These are phyloP conservation scores for Fusarium sp. DNA, from an alignment of 2,329 filamentous ascomycete species.

Conservation along the genomic window DNA sequence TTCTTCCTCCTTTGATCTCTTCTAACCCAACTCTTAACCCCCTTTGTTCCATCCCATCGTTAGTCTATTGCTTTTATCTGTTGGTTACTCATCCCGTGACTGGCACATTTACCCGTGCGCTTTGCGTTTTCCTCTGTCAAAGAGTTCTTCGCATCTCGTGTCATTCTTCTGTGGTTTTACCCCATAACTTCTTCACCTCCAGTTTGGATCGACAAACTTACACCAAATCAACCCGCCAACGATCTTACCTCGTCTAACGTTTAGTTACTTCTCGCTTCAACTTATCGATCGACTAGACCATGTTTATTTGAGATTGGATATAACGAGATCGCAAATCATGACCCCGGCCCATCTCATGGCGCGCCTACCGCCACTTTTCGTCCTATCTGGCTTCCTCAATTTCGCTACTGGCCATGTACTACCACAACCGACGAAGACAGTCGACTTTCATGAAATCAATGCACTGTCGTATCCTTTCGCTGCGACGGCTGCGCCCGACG, in stretches of 20 bases:
- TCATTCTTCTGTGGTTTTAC: slow-evolving; percentile 10
- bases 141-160: slow-evolving; percentile 18
- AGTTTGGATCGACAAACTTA: slow-evolving; percentile 14
- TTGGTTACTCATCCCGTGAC: slow-evolving; percentile 18
- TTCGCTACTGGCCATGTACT: slow-evolving; percentile 56
- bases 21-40: slow-evolving; percentile 10
- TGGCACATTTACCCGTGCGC: slow-evolving; percentile 16
- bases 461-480: slow-evolving; percentile 58
- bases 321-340: slow-evolving; percentile 42
- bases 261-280: background rate
- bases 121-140: slow-evolving; percentile 5
- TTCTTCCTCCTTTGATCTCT: slow-evolving; percentile 33
- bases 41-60: slow-evolving; percentile 29
- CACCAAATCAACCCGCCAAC: slow-evolving; percentile 10
- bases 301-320: slow-evolving; percentile 46
- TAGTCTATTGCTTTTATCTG: background rate
- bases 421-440: slow-evolving; percentile 57
- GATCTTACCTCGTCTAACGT: slow-evolving; percentile 5
- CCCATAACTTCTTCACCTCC: background rate
- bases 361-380: slow-evolving; percentile 55
- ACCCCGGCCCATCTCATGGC: slow-evolving; percentile 51
- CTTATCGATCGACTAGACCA: slow-evolving; percentile 27
- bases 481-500: slow-evolving; percentile 57
- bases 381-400: slow-evolving; percentile 53
- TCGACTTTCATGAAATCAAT: slow-evolving; percentile 56